A percentile compares a stretch with the other conserved stretches of the same genome.
Evolutionary conservation across 495 filamentous ascomycete species (phyloP).

Genomic region (Penicillium cosmopolitanum): DNA sequence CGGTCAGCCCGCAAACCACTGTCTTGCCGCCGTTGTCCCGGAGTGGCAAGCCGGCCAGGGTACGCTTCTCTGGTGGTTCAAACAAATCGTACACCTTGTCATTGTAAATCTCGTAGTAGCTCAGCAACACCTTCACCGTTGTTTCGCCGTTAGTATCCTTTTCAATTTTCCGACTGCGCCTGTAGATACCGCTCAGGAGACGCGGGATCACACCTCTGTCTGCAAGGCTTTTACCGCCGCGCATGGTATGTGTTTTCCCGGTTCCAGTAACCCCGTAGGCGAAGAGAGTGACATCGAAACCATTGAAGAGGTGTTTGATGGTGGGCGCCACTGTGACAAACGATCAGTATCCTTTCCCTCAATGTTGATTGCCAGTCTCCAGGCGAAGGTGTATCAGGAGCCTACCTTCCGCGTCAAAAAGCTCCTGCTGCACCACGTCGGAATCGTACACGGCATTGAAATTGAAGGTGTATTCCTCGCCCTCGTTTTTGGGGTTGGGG

Average conservation of each 20-base stretch:
- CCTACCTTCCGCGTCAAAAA: slow-evolving; percentile 88
- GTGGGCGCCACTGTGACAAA: slow-evolving; percentile 66
- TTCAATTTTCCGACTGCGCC: slow-evolving; percentile 80
- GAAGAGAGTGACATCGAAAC: slow-evolving; percentile 91
- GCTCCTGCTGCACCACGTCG: slow-evolving; percentile 74
- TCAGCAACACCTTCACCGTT: slow-evolving; percentile 75
- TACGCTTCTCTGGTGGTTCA: slow-evolving; percentile 87
- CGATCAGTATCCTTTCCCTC: slow-evolving; percentile 25
- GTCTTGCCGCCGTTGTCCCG: slow-evolving; percentile 91
- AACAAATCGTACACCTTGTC: slow-evolving; percentile 94
- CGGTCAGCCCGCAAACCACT: slow-evolving; percentile 87
- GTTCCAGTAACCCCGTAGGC: slow-evolving; percentile 96
- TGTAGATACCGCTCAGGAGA: slow-evolving; percentile 83
- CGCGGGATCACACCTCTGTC: slow-evolving; percentile 92
- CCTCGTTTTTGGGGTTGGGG: slow-evolving; percentile 90
- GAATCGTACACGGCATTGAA: slow-evolving; percentile 94
- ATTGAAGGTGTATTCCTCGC: slow-evolving; percentile 88
- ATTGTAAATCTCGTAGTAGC: slow-evolving; percentile 99
- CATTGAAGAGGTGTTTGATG: slow-evolving; percentile 90
- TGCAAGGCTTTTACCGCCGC: slow-evolving; percentile 84
- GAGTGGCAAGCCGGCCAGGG: slow-evolving; percentile 79
- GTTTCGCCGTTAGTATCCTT: slow-evolving; percentile 81
- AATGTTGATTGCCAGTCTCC: not conserved
- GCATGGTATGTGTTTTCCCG: slow-evolving; percentile 98
- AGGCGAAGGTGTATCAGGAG: slow-evolving; percentile 5